Base-by-base conservation (phyloP, 2,329 filamentous ascomycete genomes). In the Paecilomyces sp. region DNA sequence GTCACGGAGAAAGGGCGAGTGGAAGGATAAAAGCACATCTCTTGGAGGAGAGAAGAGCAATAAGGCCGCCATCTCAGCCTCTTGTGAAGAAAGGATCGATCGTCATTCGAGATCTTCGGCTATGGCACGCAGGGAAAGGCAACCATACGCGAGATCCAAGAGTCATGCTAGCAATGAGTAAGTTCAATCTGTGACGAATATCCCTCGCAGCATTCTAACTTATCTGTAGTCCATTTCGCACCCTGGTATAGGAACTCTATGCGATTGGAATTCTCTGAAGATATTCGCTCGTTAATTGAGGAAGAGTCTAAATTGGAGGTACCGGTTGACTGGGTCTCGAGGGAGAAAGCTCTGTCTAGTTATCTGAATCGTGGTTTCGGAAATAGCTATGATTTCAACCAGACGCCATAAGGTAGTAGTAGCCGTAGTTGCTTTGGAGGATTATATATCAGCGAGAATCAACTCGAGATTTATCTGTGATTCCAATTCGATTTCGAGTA, bases 111-210 rank as follows among this genome's bases (percentile, higher is more conserved):
- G 85, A 88, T 67, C 69, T 88, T 57, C 74, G 85, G 25, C 77
- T 86, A 4, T 88, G 85, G 85, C 85, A 88, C 67, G 84, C 83
- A 0, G 85, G 85, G 0, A 85, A 86, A 80, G 84, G 84, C 1
- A 87, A 88, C 64, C 65, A 70, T 51, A 81, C 79, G 1, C 69
- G 77, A 3, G 71, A 79, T 6, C 77, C 81, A 15, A 71, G 83
- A 28, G 77, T 85, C 18, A 86, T 86, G 84, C 70, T 86, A n/a
- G 83, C 82, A 34, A 79, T 83, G 75, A 83, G 62, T 64, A 56
- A 56, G 61, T 63, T 25, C 3, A 24, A 24, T 7, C 3, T 25
- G 12, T 33, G 22, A 34, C 18, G 18, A 22, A 28, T 4, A 25
- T n/a, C 13, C n/a, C 6, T 41, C 11, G 4, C 24, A 36, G n/a